Evolutionary conservation across 164 flowering plant species (phyloP), one percentile per base, ranked within the genome.

Genomic region (Nymphaea thermarum): DNA sequence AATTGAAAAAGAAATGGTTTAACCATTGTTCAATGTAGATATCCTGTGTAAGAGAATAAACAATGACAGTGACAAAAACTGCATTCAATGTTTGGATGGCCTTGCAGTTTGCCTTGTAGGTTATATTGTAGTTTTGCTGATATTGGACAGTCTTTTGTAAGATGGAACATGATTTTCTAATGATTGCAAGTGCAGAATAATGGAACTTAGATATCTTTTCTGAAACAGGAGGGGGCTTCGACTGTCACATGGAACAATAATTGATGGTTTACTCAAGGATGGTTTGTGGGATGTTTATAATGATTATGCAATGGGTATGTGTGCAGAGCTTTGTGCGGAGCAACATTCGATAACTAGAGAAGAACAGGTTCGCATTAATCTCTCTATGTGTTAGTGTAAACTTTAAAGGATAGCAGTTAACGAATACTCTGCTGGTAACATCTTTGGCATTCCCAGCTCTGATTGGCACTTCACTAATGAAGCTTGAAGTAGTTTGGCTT

Each of bases 211-310:
- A 25, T 25, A 25, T 25, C 36, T 25, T 89, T 47, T 47, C 17
- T 91, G 89, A 78, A 96, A 93, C 86, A 87, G 96, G 75, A 82
- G 77, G 67, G 92, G 96, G 11, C 82, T 90, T 73, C 84, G 90
- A 65, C 63, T 84, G 4, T 92, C 93, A 65, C 88, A 89, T 81
- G 96, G 86, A 76, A 78, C 85, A 65, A 53, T 89, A 66, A 66
- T 89, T 65, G 96, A 90, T 73, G 93, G 91, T 18, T 84, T 90
- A 93, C 75, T 89, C 18, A 94, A 91, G 77, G 97, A 93, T 82
- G 98, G 98, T 4, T 77, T 93, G 14, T 93, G 98, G 96, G 98
- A 93, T 80, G 98, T 87, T 44, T 93, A 93, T 72, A 87, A 87
- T 74, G 93, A 93, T 74, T 81, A 64, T 81, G 96, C 87, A 45